Evolutionary conservation across 768 basidiomycete genomes (phyloP), one percentile per base, ranked within the genome.

Genomic region (Pisolithus orientalis): DNA sequence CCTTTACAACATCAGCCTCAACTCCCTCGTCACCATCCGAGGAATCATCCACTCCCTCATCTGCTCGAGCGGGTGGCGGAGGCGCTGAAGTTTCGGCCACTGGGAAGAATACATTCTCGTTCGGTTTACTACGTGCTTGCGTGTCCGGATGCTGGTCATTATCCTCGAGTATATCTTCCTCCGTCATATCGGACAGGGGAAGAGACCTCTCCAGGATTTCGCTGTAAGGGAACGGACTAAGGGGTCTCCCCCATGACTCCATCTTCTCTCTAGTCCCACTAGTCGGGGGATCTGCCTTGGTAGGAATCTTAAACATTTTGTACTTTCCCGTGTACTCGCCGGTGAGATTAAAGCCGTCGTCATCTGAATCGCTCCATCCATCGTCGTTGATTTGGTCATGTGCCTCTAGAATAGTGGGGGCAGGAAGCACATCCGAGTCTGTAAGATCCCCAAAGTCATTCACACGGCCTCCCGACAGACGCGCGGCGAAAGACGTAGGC

Each of bases 281-380:
- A 47, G 80, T 80, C 4, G 84, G 82, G 1, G 85, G 84, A 55
- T 84, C 86, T 16, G 65, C 67, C 69, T 87, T 87, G 17, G 81
- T 85, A 17, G 75, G 81, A 4, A 87, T 76, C 7, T 61, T 70
- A 47, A 83, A 56, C 52, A 76, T 73, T 62, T 68, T 79, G 70
- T 80, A 88, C 31, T 70, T 74, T 10, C 85, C 87, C 6, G 87
- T 89, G 60, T 77, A 88, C 55, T 88, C 84, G 21, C 85, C 83
- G 29, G 62, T 60, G 65, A 72, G 65, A 16, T 65, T 59, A 44
- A 69, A 65, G 29, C 48, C 65, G 5, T 70, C 70, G 29, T 61
- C 70, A 31, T 61, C 70, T 10, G 57, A 67, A 37, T 67, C 69
- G 49, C 59, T 68, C 62, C 61, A 66, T 0, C 39, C 61, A 29